These are phyloP conservation scores for Aspergillus sp. DNA, from an alignment of 2,329 filamentous ascomycete species.

Conservation along the genomic window DNA sequence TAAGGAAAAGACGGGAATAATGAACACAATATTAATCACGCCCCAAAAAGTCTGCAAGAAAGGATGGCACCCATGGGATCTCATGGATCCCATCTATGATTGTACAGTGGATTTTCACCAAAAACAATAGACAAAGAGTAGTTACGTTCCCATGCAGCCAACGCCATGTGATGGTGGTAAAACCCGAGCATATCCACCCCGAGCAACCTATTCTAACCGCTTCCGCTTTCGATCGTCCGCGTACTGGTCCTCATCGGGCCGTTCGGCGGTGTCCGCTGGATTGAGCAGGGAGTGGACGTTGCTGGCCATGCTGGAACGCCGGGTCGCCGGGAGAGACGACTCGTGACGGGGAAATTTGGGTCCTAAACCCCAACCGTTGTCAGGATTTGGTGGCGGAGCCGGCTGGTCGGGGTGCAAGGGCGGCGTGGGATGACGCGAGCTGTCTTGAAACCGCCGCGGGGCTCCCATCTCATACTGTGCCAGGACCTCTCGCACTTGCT, in stretches of 20 bases:
- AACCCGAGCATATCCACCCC: background rate
- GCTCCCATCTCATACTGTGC: conserved; percentile 65
- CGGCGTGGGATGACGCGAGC: conserved; percentile 55
- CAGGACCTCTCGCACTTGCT: conserved; percentile 61
- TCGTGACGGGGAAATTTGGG: conserved; percentile 39
- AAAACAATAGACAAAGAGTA: conserved; percentile 2
- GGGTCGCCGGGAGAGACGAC: conserved; percentile 56
- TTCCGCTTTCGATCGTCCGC: conserved; percentile 63
- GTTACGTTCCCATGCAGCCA: background rate
- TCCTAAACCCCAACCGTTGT: conserved; percentile 57
- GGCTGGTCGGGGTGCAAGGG: conserved; percentile 50
- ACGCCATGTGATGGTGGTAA: background rate
- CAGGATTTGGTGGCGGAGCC: conserved; percentile 50
- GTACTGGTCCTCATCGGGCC: conserved; percentile 62
- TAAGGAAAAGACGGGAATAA: background rate
- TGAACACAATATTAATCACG: background rate
- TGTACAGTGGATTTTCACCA: conserved; percentile 1
- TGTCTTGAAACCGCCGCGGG: conserved; percentile 46
- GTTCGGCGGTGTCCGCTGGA: conserved; percentile 65
- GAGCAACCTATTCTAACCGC: conserved; percentile 44
- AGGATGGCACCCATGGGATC: background rate
- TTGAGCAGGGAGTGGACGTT: conserved; percentile 68
- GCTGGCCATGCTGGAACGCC: conserved; percentile 69
- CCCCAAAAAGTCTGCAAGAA: conserved; percentile 1
- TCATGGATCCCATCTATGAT: background rate